Base-by-base conservation (phyloP, 176 grass and related monocot genomes). In the Musa acuminata region DNA sequence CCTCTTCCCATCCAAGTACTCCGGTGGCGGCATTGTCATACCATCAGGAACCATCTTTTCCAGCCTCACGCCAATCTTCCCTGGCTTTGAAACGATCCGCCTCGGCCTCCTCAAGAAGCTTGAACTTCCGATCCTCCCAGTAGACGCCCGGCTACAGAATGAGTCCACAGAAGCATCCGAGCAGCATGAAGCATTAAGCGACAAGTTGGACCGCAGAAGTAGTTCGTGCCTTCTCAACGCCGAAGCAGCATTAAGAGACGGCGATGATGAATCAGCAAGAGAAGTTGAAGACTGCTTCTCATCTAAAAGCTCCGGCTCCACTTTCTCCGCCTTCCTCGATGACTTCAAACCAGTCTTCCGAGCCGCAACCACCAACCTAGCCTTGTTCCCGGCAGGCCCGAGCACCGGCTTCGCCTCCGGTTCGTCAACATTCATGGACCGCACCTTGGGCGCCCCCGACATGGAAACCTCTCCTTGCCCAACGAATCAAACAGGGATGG, bases 81-180 rank as follows among this genome's bases (percentile, higher is more conserved):
- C 55, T 19, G 62, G 49, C n/a, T 51, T 77, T 3, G 75, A 21
- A 77, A 64, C 27, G 48, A 5, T 77, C 48, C 35, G 55, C 35
- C 75, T 92, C 77, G 85, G 85, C 84, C 76, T 78, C 67, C 80
- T 87, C 22, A 26, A 14, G 26, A 19, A 50, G 68, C 24, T 72
- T 73, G 73, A 55, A 54, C 17, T 67, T 74, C 86, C 84, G 71
- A 92, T 99, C 84, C 89, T 87, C 64, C 86, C 88, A 1, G 87
- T 94, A 67, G 95, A 99, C 63, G 84, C 88, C 51, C 90, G 88
- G 80, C 90, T 99, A 82, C 88, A 89, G 73, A 87, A 91, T n/a
- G 95, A 94, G 62, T 94, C 95, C 24, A 74, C 82, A 64, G 95
- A 99, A 19, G 80, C 82, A 78, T 99, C 95, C 8, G 95, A 99